Conservation (phyloP, 345 rosid species). For the Sisymbrium altissimum region DNA sequence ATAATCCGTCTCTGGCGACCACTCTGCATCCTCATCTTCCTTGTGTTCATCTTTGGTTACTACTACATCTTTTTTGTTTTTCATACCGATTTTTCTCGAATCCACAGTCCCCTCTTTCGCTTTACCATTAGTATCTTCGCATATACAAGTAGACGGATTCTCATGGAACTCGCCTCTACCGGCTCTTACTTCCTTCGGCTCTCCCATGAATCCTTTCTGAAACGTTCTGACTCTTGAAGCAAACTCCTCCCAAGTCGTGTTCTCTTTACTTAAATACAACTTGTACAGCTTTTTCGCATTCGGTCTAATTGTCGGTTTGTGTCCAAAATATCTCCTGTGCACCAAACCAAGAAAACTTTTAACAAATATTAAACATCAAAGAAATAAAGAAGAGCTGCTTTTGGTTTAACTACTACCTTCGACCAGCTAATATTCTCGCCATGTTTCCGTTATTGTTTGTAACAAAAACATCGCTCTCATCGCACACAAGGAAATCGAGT, state of each 20-base stretch:
- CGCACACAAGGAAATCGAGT: slow-evolving; percentile 89
- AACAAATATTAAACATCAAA: background rate
- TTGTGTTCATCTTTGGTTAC: slow-evolving; percentile 32
- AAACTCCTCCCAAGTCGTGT: slow-evolving; percentile 87
- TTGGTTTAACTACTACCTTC: slow-evolving; percentile 53
- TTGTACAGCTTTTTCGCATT: slow-evolving; percentile 82
- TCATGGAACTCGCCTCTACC: slow-evolving; percentile 99
- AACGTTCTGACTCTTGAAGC: slow-evolving; percentile 63
- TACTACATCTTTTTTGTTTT: slow-evolving; percentile 31
- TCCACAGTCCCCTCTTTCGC: slow-evolving; percentile 32
- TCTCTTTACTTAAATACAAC: slow-evolving; percentile 59
- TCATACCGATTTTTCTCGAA: slow-evolving; percentile 52
- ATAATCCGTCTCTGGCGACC: slow-evolving; percentile 54
- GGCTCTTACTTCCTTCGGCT: slow-evolving; percentile 85
- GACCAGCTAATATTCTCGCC: slow-evolving; percentile 91
- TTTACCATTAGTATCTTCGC: slow-evolving; percentile 58
- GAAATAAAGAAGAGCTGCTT: slow-evolving; percentile 3
- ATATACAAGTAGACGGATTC: slow-evolving; percentile 88
- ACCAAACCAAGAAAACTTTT: slow-evolving; percentile 6
- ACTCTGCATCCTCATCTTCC: slow-evolving; percentile 55
- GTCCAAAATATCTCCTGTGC: slow-evolving; percentile 88
- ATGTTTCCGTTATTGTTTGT: slow-evolving; percentile 98
- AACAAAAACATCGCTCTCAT: slow-evolving; percentile 92
- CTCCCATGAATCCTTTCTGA: slow-evolving; percentile 96
- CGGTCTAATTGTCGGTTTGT: slow-evolving; percentile 92